Base-by-base conservation (phyloP, 768 basidiomycete genomes). In the Lanmaoa pseudosensibilis region DNA sequence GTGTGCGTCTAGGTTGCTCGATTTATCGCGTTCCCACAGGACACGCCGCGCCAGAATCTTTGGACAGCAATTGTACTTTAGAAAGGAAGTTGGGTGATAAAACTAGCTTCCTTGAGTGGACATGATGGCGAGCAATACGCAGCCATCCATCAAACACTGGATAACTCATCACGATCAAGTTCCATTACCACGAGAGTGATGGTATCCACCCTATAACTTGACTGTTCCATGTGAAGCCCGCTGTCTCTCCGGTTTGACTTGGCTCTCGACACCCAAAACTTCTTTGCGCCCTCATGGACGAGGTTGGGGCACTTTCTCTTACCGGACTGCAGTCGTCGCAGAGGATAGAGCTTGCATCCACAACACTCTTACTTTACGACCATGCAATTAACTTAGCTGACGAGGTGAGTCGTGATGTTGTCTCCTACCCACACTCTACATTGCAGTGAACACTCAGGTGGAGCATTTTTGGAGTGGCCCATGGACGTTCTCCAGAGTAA, bases 351-450 rank as follows among this genome's bases (percentile, higher is more conserved):
- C 27, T 61, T 37, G 47, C 39, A 11, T 50, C 36, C 9, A 32
- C 48, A 32, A 61, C 59, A 8, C 50, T 62, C 34, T 37, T 61
- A 23, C 34, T 61, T 11, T 57, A 62, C 38, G 60, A 61, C 23
- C 60, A 62, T 18, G 47, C 32, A 19, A 57, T 57, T 25, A 45
- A 49, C n/a, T 33, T 61, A 1, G 33, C 16, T 11, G 50, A 44
- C 19, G 55, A 62, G 44, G 60, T 57, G 52, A 21, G 55, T 38
- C 11, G 5, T 40, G 8, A 6, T 30, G 19, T 23, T n/a, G 30
- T 8, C 30, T 21, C n/a, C 23, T 27, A 33, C 7, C 15, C 40
- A 16, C 18, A 41, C 15, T 15, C 12, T 47, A 40, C 19, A 44
- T 11, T n/a, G 6, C 11, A 37, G 34, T 32, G 44, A 46, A 30